Conservation (phyloP, 345 rosid genomes). For the Excoecaria cochinchinensis region DNA sequence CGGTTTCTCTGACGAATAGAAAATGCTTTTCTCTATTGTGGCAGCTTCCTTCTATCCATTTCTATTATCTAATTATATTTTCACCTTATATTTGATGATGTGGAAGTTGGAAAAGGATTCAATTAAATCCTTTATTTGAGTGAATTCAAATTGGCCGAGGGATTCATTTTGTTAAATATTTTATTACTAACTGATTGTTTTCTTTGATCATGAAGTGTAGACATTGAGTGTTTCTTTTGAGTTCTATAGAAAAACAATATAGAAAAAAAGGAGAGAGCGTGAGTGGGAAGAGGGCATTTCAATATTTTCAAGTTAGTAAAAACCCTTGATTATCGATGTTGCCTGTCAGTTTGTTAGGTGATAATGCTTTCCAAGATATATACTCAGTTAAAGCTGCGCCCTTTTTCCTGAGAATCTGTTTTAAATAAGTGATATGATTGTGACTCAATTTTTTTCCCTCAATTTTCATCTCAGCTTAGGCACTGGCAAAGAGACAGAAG, state of each 20-base stretch:
- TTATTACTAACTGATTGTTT: background rate
- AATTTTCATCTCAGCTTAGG: constrained; percentile 77
- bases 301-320: background rate
- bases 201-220: background rate
- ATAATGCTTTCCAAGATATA: background rate
- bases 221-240: background rate
- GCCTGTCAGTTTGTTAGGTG: background rate
- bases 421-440: background rate
- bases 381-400: background rate
- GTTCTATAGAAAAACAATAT: constrained; percentile 5
- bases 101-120: background rate
- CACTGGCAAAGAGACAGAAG: constrained; percentile 95
- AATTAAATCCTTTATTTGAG: background rate
- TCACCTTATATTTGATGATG: background rate
- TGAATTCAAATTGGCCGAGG: background rate
- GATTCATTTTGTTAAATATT: background rate
- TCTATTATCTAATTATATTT: background rate
- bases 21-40: background rate
- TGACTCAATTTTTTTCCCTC: constrained; percentile 1
- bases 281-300: background rate
- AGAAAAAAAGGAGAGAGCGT: background rate
- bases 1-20: background rate
- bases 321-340: background rate
- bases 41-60: background rate
- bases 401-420: background rate